phyloP scores from a whole-genome alignment of 1,284 basidiomycete species.

The Leccinum solheimii region DNA sequence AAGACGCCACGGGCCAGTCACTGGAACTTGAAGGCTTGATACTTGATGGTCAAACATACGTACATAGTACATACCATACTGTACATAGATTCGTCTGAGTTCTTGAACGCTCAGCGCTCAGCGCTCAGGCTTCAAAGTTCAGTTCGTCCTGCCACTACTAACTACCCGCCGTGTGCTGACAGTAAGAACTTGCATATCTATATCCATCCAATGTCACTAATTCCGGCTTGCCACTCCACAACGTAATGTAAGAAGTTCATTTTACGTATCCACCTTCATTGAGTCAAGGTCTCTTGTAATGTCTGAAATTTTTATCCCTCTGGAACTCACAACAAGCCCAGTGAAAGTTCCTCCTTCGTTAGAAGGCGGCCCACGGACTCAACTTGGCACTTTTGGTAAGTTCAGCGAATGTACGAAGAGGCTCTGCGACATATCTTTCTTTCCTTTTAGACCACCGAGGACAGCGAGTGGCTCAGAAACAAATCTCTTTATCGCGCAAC shows the following conservation, averaged over 20 bases:
- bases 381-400: background rate
- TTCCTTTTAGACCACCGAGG: background rate
- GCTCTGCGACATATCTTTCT: background rate
- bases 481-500: background rate
- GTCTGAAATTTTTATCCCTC: background rate
- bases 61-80: background rate
- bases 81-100: background rate
- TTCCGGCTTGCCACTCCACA: background rate
- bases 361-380: background rate
- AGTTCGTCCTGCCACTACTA: background rate
- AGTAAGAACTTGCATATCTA: background rate
- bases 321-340: background rate
- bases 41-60: background rate
- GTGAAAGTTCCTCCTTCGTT: background rate
- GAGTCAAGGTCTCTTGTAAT: background rate
- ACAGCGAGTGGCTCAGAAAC: background rate
- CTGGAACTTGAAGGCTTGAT: too few species aligned
- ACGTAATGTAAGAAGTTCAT: background rate
- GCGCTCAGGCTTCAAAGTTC: background rate
- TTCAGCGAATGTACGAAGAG: background rate
- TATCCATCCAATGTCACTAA: background rate
- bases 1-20: background rate
- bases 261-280: background rate
- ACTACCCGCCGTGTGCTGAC: background rate
- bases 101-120: background rate